Evolutionary conservation across 1,284 basidiomycete species (phyloP).

Genomic region (Ceratobasidium sp.): DNA sequence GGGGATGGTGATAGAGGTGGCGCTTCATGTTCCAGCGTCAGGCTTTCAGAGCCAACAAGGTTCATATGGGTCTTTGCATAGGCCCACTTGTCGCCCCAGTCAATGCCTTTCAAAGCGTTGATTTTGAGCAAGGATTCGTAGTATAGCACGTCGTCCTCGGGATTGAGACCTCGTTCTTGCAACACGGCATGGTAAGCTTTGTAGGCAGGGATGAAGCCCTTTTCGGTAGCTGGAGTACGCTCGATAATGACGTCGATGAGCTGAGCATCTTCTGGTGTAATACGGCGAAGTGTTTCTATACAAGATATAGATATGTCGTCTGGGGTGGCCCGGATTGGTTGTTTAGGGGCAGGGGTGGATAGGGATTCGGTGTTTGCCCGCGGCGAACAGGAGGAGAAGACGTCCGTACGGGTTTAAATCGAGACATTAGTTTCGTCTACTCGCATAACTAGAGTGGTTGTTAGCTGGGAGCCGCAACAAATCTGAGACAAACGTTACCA

Average conservation of each 20-base stretch:
- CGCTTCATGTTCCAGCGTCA: neutral
- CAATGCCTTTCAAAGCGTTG: conserved; percentile 73
- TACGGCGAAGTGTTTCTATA: conserved; percentile 1
- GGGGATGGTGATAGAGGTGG: conserved; percentile 14
- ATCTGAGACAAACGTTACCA: conserved; percentile 28
- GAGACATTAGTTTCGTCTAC: conserved; percentile 29
- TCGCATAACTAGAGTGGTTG: conserved; percentile 18
- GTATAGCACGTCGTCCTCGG: conserved; percentile 77
- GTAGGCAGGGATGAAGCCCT: conserved; percentile 76
- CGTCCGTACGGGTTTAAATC: conserved; percentile 29
- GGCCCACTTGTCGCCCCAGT: conserved; percentile 79
- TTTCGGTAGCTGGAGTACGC: conserved; percentile 66
- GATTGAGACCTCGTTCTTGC: conserved; percentile 72
- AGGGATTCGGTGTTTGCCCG: conserved; percentile 16
- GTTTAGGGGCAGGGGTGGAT: conserved; percentile 7
- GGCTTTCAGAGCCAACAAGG: conserved; percentile 9
- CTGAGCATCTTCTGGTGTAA: conserved; percentile 66
- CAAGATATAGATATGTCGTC: conserved; percentile 10
- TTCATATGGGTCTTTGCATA: conserved; percentile 58
- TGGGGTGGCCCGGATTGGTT: neutral
- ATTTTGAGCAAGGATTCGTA: conserved; percentile 80
- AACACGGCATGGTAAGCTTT: conserved; percentile 81
- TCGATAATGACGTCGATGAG: conserved; percentile 75
- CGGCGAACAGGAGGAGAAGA: conserved; percentile 32
- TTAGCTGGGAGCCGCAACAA: neutral